phyloP scores from a whole-genome alignment of 495 filamentous ascomycete genomes.

The Baudoinia panamericana region DNA sequence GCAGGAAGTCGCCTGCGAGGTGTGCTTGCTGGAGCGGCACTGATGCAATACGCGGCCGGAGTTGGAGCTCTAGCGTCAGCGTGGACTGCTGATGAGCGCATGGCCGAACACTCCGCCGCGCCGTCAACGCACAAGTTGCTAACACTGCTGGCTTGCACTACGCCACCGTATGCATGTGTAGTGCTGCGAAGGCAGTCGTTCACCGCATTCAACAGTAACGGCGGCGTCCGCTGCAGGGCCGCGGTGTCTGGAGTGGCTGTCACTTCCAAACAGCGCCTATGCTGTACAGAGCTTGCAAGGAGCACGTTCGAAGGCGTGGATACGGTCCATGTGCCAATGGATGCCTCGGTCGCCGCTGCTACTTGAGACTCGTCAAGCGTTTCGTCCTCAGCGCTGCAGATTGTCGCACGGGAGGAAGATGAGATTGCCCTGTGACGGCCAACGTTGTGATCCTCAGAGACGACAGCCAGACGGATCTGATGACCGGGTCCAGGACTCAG shows the following conservation, averaged over 20 bases:
- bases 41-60: neutral
- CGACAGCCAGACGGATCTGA: slow-evolving; percentile 1
- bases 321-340: neutral
- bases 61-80: neutral
- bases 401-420: slow-evolving; percentile 4
- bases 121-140: too few relatives aligned
- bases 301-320: neutral
- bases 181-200: too few relatives aligned
- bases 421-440: slow-evolving; percentile 6
- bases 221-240: neutral
- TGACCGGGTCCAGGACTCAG: slow-evolving; percentile 14
- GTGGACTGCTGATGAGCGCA: neutral
- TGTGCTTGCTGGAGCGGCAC: neutral
- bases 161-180: too few relatives aligned
- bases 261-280: neutral
- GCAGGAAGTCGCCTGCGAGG: neutral
- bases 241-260: neutral
- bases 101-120: neutral
- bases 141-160: too few relatives aligned
- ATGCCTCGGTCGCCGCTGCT: neutral
- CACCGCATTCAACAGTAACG: neutral
- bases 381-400: slow-evolving; percentile 4
- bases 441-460: slow-evolving; percentile 4
- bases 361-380: neutral
- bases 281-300: neutral